These are phyloP conservation scores for Saccharomycopsis synnaedendra DNA, from an alignment of 805 yeast species.

Conservation along the genomic window DNA sequence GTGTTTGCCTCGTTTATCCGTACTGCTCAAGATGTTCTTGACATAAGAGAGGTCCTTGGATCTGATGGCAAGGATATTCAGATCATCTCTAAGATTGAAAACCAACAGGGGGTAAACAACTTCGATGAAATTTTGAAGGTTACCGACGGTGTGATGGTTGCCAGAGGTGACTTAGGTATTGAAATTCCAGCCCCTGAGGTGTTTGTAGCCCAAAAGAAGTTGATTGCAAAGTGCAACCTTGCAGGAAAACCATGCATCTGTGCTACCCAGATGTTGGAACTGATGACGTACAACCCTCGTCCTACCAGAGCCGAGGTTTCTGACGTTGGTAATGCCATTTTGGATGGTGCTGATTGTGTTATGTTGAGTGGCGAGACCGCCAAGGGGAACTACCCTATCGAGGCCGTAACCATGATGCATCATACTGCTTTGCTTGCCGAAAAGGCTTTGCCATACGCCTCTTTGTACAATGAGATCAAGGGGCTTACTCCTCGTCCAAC, in stretches of 20 bases:
- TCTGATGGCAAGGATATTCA: constrained; percentile 95
- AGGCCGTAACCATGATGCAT: constrained; percentile 98
- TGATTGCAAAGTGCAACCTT: constrained; percentile 97
- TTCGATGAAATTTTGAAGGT: constrained; percentile 89
- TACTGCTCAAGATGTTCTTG: constrained; percentile 78
- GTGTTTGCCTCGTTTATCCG: constrained; percentile 97
- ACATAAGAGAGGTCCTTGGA: constrained; percentile 90
- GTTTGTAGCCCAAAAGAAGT: constrained; percentile 95
- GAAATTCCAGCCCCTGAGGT: constrained; percentile 99
- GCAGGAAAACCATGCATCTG: constrained; percentile 99
- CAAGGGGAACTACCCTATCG: constrained; percentile 96
- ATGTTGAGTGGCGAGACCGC: constrained; percentile 99
- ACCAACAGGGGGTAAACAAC: constrained; percentile 99
- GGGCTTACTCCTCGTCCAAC: constrained; percentile 79
- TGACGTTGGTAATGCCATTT: constrained; percentile 97
- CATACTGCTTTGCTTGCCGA: constrained; percentile 94
- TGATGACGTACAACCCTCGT: constrained; percentile 99
- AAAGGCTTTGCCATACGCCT: constrained; percentile 85
- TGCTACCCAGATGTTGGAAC: constrained; percentile 99
- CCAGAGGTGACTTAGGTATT: constrained; percentile 99
- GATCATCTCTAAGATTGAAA: constrained; percentile 95
- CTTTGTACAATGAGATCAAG: constrained; percentile 81
- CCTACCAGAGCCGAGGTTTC: constrained; percentile 99
- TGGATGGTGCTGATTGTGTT: constrained; percentile 99
- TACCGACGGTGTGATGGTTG: constrained; percentile 99